Base-by-base conservation (phyloP, 306 rosid genomes). In the Malus orientalis region DNA sequence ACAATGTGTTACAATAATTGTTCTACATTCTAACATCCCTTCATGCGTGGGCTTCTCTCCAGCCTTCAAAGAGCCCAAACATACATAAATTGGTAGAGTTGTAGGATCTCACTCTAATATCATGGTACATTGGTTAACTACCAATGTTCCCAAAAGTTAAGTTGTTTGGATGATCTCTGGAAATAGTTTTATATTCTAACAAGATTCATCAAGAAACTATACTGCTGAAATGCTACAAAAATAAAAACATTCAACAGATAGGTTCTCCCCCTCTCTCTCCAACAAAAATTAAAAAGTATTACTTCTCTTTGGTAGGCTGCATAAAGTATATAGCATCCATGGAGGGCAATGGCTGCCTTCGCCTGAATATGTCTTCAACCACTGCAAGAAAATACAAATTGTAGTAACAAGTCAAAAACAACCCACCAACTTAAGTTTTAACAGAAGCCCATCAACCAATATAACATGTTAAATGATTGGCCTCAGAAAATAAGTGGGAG, bases 281-380 rank as follows among this genome's bases (percentile, higher is more conserved):
- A 19, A 45, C 71, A 65, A 67, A 63, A 47, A 83, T 53, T 58
- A 42, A 49, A 76, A 30, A 77, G 55, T 79, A 73, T 83, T 95
- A 94, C 98, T 94, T 94, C 69, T 92, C 99, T 88, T 81, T 81
- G 45, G 96, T 84, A 55, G 99, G 99, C 82, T 95, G 97, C 77
- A 95, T 83, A 85, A 92, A 95, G 86, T 95, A 95, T 87, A 95
- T 89, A 78, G 97, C 97, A 89, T 95, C 99, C 97, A 92, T 85
- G 64, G 92, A 82, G 30, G 97, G 97, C 74, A 95, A 83, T 9
- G 99, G 97, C 78, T 95, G 99, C 88, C 99, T 89, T 77, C 96
- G 89, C 88, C 89, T 95, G 87, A 85, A 88, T 81, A 95, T 88
- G 87, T 95, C 99, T 78, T 95, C 99, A 9, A 92, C 99, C 96